A percentile compares a stretch with the other conserved stretches of the same genome.
These are phyloP conservation scores for Thymus quinquecostatus DNA, from an alignment of 257 asterid species.

Conservation along the genomic window DNA sequence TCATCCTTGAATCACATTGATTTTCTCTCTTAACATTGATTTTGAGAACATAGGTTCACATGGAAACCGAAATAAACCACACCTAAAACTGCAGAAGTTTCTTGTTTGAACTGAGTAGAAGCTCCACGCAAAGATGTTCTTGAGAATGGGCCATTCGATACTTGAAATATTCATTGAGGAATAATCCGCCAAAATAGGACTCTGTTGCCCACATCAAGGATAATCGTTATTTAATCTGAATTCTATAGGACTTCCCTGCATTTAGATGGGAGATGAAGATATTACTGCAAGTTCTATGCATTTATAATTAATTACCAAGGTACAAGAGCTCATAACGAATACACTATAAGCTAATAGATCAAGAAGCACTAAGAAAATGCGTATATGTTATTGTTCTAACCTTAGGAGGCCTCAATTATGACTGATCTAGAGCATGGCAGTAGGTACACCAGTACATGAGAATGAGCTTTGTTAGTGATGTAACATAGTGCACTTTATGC, in stretches of 20 bases:
- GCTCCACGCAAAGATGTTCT: too few relatives aligned
- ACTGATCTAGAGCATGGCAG: background rate
- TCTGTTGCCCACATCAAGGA: background rate
- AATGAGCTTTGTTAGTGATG: background rate
- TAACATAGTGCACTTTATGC: background rate
- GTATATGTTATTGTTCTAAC: background rate
- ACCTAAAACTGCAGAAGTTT: too few relatives aligned
- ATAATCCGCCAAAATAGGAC: too few relatives aligned
- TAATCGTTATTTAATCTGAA: constrained; percentile 11
- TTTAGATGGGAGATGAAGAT: background rate
- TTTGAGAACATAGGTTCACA: too few relatives aligned
- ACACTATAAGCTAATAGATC: background rate
- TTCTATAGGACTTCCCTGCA: background rate
- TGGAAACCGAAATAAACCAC: too few relatives aligned
- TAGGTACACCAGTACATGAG: background rate
- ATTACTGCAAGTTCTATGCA: background rate
- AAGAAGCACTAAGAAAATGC: background rate
- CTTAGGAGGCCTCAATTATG: background rate
- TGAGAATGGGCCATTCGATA: too few relatives aligned
- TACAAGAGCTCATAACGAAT: background rate
- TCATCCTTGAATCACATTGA: too few relatives aligned
- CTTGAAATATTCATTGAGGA: too few relatives aligned
- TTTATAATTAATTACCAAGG: constrained; percentile 2
- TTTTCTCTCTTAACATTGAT: too few relatives aligned
- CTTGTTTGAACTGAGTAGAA: too few relatives aligned